Evolutionary conservation across 768 basidiomycete genomes (phyloP).

Genomic region (Boletellus ananiceps): DNA sequence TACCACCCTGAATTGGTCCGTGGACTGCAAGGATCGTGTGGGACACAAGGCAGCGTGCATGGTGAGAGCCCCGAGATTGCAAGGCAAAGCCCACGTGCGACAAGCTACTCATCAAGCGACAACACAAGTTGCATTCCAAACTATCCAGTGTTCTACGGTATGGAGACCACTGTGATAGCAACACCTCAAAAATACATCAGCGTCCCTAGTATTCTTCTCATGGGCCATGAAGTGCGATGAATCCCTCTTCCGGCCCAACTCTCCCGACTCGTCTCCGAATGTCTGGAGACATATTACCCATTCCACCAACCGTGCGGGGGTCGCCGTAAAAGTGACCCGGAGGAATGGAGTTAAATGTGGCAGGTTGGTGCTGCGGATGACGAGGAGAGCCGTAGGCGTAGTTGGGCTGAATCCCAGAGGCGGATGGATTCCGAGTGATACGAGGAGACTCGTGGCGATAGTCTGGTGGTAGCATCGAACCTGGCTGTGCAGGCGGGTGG

Average conservation of each 20-base stretch:
- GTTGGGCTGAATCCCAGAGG: conserved; percentile 25
- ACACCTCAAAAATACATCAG: conserved; percentile 6
- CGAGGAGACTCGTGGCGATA: conserved; percentile 33
- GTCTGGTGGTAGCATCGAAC: conserved; percentile 32
- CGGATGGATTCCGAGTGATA: conserved; percentile 29
- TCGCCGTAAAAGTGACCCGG: conserved; percentile 40
- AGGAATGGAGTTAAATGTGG: conserved; percentile 33
- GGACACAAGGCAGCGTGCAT: too few species aligned
- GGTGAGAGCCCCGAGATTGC: too few species aligned
- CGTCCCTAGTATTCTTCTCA: conserved; percentile 2
- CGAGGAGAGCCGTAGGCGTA: conserved; percentile 30
- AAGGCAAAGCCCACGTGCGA: too few species aligned
- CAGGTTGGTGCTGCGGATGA: conserved; percentile 28
- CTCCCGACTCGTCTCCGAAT: conserved; percentile 29
- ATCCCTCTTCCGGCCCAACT: conserved; percentile 31
- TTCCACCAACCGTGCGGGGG: conserved; percentile 28
- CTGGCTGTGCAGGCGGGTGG: conserved; percentile 16
- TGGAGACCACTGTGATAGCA: background rate
- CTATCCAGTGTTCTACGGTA: too few species aligned
- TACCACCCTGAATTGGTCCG: too few species aligned
- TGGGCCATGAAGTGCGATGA: conserved; percentile 29
- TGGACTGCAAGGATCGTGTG: too few species aligned
- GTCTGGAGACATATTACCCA: conserved; percentile 35
- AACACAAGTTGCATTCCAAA: too few species aligned
- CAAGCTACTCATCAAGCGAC: too few species aligned